Percentiles rank a stretch among this genome's conserved stretches.
phyloP scores from a whole-genome alignment of 208 protist species.

The Wallacemonas rigidus region DNA sequence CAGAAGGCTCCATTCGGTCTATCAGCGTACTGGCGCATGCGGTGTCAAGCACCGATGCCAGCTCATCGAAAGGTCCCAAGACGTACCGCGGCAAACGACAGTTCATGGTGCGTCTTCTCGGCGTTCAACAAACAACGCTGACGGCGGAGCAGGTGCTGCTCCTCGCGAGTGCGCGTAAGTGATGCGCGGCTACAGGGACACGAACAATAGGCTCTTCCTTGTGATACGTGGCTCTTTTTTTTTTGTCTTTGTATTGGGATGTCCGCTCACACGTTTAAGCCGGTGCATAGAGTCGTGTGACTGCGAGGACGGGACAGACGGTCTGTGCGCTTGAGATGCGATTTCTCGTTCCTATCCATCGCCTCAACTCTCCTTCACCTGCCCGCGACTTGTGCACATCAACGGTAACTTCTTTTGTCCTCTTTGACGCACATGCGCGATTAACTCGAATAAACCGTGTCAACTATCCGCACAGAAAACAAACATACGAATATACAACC shows the following conservation, averaged over 20 bases:
- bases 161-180: conserved; percentile 16
- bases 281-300: not conserved
- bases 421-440: too few relatives aligned
- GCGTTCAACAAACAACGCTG: conserved; percentile 55
- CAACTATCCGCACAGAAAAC: too few relatives aligned
- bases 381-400: too few relatives aligned
- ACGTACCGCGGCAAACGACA: conserved; percentile 24
- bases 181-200: not conserved
- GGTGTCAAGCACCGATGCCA: conserved; percentile 2
- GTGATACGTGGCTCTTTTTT: not conserved
- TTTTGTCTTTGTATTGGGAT: not conserved
- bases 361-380: too few relatives aligned
- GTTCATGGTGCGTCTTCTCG: conserved; percentile 49
- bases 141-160: conserved; percentile 56
- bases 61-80: not conserved
- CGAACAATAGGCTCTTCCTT: not conserved
- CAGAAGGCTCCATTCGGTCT: conserved; percentile 27
- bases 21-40: conserved; percentile 34
- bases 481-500: too few relatives aligned
- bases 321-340: too few relatives aligned
- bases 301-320: not conserved
- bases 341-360: too few relatives aligned
- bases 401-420: too few relatives aligned
- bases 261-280: not conserved
- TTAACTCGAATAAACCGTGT: too few relatives aligned